phyloP scores from a whole-genome alignment of 345 rosid species.

The Lenwebbia sp. region DNA sequence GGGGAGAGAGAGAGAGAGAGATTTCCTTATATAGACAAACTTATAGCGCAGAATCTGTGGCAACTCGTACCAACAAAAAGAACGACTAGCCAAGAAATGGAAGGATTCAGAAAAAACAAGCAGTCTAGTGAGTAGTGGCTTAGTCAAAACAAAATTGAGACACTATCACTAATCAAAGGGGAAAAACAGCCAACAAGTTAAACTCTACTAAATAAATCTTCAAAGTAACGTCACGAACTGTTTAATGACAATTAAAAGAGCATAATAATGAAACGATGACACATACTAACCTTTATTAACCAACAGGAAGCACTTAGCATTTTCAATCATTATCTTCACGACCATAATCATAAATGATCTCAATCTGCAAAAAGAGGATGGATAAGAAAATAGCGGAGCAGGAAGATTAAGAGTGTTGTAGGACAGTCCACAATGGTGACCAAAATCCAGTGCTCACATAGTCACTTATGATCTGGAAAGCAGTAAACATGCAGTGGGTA shows the following conservation, averaged over 20 bases:
- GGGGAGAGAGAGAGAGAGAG: not conserved
- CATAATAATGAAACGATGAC: not conserved
- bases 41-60: not conserved
- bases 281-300: slow-evolving; percentile 33
- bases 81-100: not conserved
- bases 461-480: not conserved
- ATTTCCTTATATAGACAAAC: not conserved
- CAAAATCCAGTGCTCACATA: not conserved
- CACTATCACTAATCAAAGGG: not conserved
- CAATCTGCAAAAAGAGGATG: slow-evolving; percentile 55
- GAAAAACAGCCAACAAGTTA: not conserved
- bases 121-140: not conserved
- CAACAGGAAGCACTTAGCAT: not conserved
- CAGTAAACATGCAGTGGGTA: not conserved
- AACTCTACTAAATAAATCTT: not conserved
- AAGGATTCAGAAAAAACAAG: not conserved
- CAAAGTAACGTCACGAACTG: not conserved
- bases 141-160: not conserved
- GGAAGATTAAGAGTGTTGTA: not conserved
- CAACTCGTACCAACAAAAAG: not conserved
- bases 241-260: not conserved
- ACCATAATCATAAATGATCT: slow-evolving; percentile 80
- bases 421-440: not conserved
- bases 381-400: not conserved
- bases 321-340: slow-evolving; percentile 63